Conservation (phyloP, 768 basidiomycete species). For the Boletus eberwhitei region DNA sequence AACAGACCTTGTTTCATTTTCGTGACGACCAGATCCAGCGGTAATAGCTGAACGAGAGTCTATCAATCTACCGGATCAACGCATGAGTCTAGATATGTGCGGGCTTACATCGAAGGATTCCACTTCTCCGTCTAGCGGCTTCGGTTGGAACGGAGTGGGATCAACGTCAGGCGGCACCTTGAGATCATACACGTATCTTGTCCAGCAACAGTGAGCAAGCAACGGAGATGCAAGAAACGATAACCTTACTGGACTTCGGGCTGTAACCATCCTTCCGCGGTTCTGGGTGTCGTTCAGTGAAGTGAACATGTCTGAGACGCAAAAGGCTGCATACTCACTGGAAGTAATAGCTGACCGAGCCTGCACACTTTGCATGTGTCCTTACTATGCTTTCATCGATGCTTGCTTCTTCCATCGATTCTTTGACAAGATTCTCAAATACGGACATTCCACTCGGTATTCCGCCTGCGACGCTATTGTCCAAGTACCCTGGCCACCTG, state of each 20-base stretch:
- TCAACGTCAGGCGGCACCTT: slow-evolving; percentile 53
- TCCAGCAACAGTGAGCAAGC: background rate
- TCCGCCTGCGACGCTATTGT: slow-evolving; percentile 91
- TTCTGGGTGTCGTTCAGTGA: slow-evolving; percentile 14
- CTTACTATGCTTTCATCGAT: slow-evolving; percentile 63
- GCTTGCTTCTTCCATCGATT: slow-evolving; percentile 92
- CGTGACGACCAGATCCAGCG: slow-evolving; percentile 56
- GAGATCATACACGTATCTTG: slow-evolving; percentile 84
- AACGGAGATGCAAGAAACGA: background rate
- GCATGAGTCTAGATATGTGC: background rate
- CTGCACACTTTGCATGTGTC: slow-evolving; percentile 54
- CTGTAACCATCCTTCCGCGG: slow-evolving; percentile 59
- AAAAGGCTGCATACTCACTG: slow-evolving; percentile 38
- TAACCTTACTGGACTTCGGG: slow-evolving; percentile 75
- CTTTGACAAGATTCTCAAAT: slow-evolving; percentile 80
- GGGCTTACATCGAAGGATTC: slow-evolving; percentile 80
- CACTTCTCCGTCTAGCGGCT: slow-evolving; percentile 88
- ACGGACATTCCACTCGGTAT: slow-evolving; percentile 75
- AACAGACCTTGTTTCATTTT: slow-evolving; percentile 72
- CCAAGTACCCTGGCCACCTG: slow-evolving; percentile 82
- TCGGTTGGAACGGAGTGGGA: slow-evolving; percentile 53
- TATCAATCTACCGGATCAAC: background rate
- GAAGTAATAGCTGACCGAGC: slow-evolving; percentile 80
- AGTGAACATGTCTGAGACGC: background rate
- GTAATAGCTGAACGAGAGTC: slow-evolving; percentile 50